A percentile compares a stretch with the other conserved stretches of the same genome.
Conservation (phyloP, 495 filamentous ascomycete species). For the Trichoderma parareesei region DNA sequence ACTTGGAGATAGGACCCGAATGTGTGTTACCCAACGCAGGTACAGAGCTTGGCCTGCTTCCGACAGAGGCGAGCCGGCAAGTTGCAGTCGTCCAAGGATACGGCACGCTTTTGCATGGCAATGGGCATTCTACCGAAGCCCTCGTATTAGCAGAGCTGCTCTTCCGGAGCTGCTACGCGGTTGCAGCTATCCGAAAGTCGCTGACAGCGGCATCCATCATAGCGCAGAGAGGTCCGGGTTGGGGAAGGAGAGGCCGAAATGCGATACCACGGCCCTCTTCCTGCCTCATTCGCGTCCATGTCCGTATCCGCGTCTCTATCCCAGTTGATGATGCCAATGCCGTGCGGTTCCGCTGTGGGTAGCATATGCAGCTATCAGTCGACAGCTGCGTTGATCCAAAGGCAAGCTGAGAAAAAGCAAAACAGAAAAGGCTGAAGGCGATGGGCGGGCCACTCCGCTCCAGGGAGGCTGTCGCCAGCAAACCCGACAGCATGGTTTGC, state of each 20-base stretch:
- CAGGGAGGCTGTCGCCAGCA: not conserved
- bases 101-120: not conserved
- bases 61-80: not conserved
- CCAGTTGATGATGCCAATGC: not conserved
- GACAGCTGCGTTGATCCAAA: not conserved
- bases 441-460: not conserved
- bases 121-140: not conserved
- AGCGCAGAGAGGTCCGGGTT: not conserved
- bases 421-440: not conserved
- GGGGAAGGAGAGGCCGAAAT: not conserved
- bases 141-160: not conserved
- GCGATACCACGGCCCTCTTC: not conserved
- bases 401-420: not conserved
- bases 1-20: not conserved
- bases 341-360: not conserved
- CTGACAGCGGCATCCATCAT: not conserved
- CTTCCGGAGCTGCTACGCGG: not conserved
- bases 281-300: not conserved
- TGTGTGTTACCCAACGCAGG: conserved; percentile 8
- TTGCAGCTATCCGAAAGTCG: not conserved
- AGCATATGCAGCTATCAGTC: not conserved
- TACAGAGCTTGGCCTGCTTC: not conserved
- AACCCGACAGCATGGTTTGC: not conserved
- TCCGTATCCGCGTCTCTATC: not conserved
- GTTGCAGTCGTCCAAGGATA: not conserved